Evolutionary conservation across 768 basidiomycete species (phyloP).

Genomic region (Russula compacta): DNA sequence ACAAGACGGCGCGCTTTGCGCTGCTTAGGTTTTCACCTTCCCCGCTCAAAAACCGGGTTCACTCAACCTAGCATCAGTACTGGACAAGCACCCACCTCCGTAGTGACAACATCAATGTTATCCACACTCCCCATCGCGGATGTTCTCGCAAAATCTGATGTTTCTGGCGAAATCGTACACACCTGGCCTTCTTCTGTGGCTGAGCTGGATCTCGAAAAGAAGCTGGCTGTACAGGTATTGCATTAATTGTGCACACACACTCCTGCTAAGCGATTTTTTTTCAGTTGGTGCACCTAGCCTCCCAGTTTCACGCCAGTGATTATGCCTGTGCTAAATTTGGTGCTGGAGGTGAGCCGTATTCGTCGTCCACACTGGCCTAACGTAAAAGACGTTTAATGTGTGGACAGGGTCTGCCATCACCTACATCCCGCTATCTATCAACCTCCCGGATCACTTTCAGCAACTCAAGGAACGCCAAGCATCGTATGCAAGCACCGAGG

Average conservation of each 20-base stretch:
- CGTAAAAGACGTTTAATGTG: neutral
- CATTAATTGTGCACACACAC: neutral
- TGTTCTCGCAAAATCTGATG: neutral
- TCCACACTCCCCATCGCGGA: constrained; percentile 9
- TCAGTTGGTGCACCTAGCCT: constrained; percentile 20
- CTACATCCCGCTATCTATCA: constrained; percentile 19
- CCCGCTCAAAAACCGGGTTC: neutral
- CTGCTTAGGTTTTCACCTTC: neutral
- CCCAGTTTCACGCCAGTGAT: constrained; percentile 21
- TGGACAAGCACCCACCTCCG: neutral
- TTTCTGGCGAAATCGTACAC: neutral
- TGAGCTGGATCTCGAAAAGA: constrained; percentile 17
- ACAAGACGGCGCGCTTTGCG: neutral
- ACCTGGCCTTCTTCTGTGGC: constrained; percentile 1
- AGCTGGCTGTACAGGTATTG: constrained; percentile 18
- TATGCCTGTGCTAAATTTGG: constrained; percentile 21
- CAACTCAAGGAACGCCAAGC: constrained; percentile 18
- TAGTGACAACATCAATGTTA: constrained; percentile 1
- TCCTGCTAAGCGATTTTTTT: neutral
- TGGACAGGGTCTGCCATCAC: constrained; percentile 16
- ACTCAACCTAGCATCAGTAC: neutral
- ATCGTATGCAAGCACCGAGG: constrained; percentile 12
- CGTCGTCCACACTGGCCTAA: neutral
- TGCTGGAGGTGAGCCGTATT: constrained; percentile 9
- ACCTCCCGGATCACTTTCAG: constrained; percentile 18